A percentile compares a stretch with the other conserved stretches of the same genome.
These are phyloP conservation scores for Phytopythium chamaehyphon DNA, from an alignment of 352 stramenopile genomes.

Conservation along the genomic window DNA sequence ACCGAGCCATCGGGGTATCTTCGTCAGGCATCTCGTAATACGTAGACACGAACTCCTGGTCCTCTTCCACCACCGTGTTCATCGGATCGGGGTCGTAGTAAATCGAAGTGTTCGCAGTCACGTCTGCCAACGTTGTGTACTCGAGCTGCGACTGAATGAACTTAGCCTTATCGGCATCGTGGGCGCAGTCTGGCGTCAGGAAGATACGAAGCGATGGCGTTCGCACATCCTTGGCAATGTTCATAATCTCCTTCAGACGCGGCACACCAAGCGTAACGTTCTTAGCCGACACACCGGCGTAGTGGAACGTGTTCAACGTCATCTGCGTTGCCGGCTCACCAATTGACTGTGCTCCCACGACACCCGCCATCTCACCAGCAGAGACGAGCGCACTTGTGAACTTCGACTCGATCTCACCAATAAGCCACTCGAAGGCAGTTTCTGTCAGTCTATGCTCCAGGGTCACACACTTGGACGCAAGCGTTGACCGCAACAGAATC, in stretches of 20 bases:
- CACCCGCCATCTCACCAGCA: slow-evolving; percentile 98
- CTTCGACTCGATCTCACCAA: slow-evolving; percentile 96
- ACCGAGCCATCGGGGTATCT: slow-evolving; percentile 92
- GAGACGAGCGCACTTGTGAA: slow-evolving; percentile 95
- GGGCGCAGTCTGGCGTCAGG: slow-evolving; percentile 85
- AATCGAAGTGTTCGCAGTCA: slow-evolving; percentile 97
- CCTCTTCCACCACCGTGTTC: slow-evolving; percentile 96
- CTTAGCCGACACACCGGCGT: slow-evolving; percentile 98
- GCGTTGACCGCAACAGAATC: slow-evolving; percentile 94
- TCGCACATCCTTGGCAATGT: slow-evolving; percentile 97
- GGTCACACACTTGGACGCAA: slow-evolving; percentile 96
- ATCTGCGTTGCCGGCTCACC: slow-evolving; percentile 99
- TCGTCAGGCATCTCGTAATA: slow-evolving; percentile 98
- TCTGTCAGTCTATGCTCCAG: slow-evolving; percentile 95
- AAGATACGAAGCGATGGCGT: slow-evolving; percentile 97
- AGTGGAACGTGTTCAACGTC: slow-evolving; percentile 99
- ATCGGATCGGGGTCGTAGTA: slow-evolving; percentile 98
- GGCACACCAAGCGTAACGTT: slow-evolving; percentile 99
- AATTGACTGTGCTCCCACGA: slow-evolving; percentile 98
- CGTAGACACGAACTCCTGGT: slow-evolving; percentile 96
- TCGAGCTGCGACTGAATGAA: slow-evolving; percentile 94
- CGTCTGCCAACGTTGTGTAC: slow-evolving; percentile 96
- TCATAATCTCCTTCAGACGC: slow-evolving; percentile 99
- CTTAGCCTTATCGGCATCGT: slow-evolving; percentile 86
- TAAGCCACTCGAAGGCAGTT: slow-evolving; percentile 93